phyloP scores from a whole-genome alignment of 495 filamentous ascomycete species.

The Penicillium psychrofluorescens region DNA sequence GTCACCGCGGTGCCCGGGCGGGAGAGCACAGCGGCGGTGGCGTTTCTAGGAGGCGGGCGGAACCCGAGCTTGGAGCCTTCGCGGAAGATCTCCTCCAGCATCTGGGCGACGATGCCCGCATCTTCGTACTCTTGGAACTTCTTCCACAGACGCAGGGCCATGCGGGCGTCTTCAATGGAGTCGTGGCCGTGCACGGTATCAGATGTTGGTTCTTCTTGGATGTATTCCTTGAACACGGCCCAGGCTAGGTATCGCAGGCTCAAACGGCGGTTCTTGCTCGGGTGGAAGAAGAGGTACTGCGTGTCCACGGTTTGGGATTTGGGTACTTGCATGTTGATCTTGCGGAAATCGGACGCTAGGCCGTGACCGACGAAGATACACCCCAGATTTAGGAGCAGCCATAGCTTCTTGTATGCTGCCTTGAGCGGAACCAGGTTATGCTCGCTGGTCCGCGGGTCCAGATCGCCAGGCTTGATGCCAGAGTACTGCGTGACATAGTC shows the following conservation, averaged over 20 bases:
- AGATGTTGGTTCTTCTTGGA: conserved; percentile 65
- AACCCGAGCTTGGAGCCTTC: conserved; percentile 65
- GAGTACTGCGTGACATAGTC: conserved; percentile 94
- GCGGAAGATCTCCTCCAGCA: conserved; percentile 75
- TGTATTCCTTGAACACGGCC: conserved; percentile 80
- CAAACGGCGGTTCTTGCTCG: conserved; percentile 61
- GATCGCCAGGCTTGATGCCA: conserved; percentile 76
- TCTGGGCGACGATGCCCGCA: conserved; percentile 65
- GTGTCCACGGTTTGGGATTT: conserved; percentile 90
- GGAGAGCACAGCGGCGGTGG: conserved; percentile 26
- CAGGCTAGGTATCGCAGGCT: conserved; percentile 83
- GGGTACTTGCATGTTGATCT: conserved; percentile 94
- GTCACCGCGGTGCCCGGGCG: conserved; percentile 40
- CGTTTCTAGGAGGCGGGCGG: conserved; percentile 55
- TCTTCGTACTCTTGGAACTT: conserved; percentile 86
- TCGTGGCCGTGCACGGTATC: conserved; percentile 59
- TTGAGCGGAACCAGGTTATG: conserved; percentile 85
- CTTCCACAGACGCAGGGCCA: conserved; percentile 80
- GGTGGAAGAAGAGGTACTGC: conserved; percentile 73
- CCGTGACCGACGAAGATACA: conserved; percentile 93
- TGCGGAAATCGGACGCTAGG: conserved; percentile 87
- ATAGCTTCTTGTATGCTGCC: conserved; percentile 93
- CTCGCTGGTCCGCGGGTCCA: conserved; percentile 63
- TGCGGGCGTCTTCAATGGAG: conserved; percentile 85
- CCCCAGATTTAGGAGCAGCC: conserved; percentile 90